These are phyloP conservation scores for Domatiomyces globalis DNA, from an alignment of 2,329 filamentous ascomycete species.

Conservation along the genomic window DNA sequence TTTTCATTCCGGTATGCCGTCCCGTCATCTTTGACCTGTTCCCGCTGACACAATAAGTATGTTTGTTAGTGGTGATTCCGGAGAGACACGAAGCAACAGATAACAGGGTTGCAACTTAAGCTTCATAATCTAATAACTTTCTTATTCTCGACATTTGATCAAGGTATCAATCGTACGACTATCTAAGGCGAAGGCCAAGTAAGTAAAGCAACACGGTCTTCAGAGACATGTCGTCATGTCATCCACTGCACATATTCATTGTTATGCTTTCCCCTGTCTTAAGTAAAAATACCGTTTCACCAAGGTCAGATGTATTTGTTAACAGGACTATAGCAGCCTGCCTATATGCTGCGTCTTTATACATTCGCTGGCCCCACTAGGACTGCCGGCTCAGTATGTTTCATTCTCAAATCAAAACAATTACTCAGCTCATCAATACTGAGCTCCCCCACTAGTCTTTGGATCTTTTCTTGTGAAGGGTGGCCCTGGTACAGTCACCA, in stretches of 20 bases:
- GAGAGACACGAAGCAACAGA: background rate
- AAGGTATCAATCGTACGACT: background rate
- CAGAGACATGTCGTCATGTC: background rate
- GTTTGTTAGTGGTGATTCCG: background rate
- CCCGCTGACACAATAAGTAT: background rate
- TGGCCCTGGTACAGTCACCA: background rate
- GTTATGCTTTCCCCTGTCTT: background rate
- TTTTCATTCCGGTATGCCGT: slow-evolving; percentile 59
- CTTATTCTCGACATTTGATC: background rate
- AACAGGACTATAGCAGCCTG: background rate
- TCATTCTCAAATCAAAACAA: background rate
- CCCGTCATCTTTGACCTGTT: background rate
- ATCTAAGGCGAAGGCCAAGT: background rate
- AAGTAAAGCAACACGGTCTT: background rate
- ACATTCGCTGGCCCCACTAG: background rate
- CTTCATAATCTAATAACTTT: background rate
- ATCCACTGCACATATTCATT: background rate
- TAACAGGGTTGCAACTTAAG: background rate
- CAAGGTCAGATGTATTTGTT: background rate
- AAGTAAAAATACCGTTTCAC: background rate
- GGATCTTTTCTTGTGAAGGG: background rate
- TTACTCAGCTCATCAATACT: background rate
- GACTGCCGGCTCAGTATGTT: background rate
- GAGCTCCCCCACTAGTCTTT: background rate
- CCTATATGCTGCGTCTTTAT: background rate